These are phyloP conservation scores for Colletotrichum scovillei DNA, from an alignment of 2,329 filamentous ascomycete species.

Conservation along the genomic window DNA sequence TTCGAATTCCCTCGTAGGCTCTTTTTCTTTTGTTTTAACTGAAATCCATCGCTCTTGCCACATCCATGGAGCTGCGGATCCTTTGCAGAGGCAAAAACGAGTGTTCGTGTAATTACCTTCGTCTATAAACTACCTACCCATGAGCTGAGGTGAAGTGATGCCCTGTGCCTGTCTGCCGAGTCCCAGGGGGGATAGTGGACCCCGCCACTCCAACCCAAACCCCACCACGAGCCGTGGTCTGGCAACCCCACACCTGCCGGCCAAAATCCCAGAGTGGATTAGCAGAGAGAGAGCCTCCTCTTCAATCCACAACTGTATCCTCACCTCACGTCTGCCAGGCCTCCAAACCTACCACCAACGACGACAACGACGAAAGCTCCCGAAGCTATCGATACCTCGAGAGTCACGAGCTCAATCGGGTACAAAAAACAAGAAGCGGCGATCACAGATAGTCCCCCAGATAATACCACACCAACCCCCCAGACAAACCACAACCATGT, in stretches of 20 bases:
- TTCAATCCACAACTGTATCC: constrained; percentile 29
- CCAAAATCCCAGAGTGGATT: constrained; percentile 34
- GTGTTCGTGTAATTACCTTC: not conserved
- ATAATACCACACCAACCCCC: constrained; percentile 13
- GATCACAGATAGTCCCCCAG: constrained; percentile 7
- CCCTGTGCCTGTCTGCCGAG: not conserved
- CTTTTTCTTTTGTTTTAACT: too few relatives aligned
- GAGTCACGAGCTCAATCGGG: not conserved
- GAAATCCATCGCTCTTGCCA: too few relatives aligned
- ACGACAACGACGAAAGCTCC: not conserved
- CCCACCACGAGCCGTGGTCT: constrained; percentile 32
- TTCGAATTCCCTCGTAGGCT: too few relatives aligned
- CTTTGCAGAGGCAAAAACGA: not conserved
- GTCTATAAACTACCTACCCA: not conserved
- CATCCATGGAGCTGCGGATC: too few relatives aligned
- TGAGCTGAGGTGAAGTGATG: not conserved
- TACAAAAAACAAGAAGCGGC: not conserved
- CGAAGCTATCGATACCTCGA: not conserved
- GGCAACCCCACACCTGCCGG: constrained; percentile 23
- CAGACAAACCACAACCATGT: constrained; percentile 64
- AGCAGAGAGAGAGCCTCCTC: constrained; percentile 26
- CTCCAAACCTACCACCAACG: constrained; percentile 16
- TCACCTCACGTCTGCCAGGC: constrained; percentile 25
- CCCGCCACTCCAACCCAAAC: constrained; percentile 12
- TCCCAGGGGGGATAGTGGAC: constrained; percentile 13